Conservation (phyloP, 108 stramenopile genomes). For the Aurantiochytrium sp. region DNA sequence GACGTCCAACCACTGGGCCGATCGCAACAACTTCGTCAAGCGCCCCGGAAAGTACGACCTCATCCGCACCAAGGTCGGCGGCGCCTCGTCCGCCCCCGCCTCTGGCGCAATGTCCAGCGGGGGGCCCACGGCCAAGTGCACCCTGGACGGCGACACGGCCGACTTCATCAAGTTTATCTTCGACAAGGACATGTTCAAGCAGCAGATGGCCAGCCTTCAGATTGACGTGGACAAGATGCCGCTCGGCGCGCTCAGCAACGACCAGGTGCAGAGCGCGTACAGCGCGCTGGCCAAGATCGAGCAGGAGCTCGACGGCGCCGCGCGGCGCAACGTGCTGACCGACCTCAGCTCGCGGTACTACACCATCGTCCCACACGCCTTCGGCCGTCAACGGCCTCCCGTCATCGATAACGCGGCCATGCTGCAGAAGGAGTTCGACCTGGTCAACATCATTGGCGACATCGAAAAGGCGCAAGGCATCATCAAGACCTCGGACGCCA, state of each 20-base stretch:
- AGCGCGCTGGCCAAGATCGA: slow-evolving; percentile 48
- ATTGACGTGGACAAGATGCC: slow-evolving; percentile 55
- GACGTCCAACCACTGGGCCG: slow-evolving; percentile 51
- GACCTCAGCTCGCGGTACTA: slow-evolving; percentile 48
- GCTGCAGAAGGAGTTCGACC: slow-evolving; percentile 50
- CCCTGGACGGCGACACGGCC: slow-evolving; percentile 46
- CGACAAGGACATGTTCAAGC: slow-evolving; percentile 57
- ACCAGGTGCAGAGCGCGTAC: slow-evolving; percentile 49
- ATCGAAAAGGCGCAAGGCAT: slow-evolving; percentile 49
- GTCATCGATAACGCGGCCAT: slow-evolving; percentile 41
- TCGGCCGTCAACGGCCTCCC: slow-evolving; percentile 51
- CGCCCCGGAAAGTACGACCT: slow-evolving; percentile 51
- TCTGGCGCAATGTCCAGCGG: too few relatives aligned
- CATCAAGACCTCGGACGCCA: slow-evolving; percentile 15
- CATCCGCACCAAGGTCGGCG: slow-evolving; percentile 45
- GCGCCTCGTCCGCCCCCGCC: too few relatives aligned
- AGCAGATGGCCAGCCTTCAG: slow-evolving; percentile 41
- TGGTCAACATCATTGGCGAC: slow-evolving; percentile 53
- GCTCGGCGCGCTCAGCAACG: slow-evolving; percentile 46
- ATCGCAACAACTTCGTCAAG: slow-evolving; percentile 29
- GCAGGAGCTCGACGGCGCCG: slow-evolving; percentile 34
- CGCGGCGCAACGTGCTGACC: not conserved
- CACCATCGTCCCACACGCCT: slow-evolving; percentile 58
- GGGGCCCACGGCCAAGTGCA: too few relatives aligned
- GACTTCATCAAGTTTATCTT: slow-evolving; percentile 52